Evolutionary conservation across 495 filamentous ascomycete species (phyloP).

Genomic region (Aspergillus hancockii): DNA sequence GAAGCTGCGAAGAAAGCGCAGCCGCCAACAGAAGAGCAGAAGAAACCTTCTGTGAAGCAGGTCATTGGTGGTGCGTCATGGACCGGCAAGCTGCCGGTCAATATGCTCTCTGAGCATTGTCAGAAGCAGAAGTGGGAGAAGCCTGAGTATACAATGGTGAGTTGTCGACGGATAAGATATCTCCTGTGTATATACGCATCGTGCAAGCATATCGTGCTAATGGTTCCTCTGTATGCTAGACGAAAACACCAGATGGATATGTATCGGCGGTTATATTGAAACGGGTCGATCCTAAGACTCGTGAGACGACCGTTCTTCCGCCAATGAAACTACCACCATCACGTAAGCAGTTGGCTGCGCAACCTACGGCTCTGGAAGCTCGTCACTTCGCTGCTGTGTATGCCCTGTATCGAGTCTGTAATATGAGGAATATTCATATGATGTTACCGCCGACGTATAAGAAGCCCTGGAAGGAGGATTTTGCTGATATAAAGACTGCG

Average conservation of each 20-base stretch:
- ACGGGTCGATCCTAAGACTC: conserved; percentile 78
- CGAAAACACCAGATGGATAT: conserved; percentile 61
- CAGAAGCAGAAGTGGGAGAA: conserved; percentile 94
- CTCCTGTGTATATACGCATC: background rate
- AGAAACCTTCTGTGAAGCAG: conserved; percentile 79
- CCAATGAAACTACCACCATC: conserved; percentile 78
- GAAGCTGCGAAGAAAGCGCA: conserved; percentile 32
- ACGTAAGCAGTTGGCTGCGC: conserved; percentile 65
- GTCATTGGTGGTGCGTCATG: conserved; percentile 94
- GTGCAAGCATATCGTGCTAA: conserved; percentile 13
- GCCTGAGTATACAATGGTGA: conserved; percentile 83
- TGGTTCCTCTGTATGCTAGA: conserved; percentile 30
- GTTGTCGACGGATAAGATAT: background rate
- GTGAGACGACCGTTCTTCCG: conserved; percentile 68
- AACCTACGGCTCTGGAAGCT: conserved; percentile 81
- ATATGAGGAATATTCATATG: conserved; percentile 91
- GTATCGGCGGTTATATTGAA: conserved; percentile 78
- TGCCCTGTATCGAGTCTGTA: conserved; percentile 85
- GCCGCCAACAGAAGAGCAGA: conserved; percentile 55
- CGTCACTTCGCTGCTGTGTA: conserved; percentile 91
- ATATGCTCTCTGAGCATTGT: conserved; percentile 89
- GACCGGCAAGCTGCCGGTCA: conserved; percentile 95
- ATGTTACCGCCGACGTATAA: conserved; percentile 89
- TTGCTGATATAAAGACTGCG: conserved; percentile 73
- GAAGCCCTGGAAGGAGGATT: conserved; percentile 83